Conservation (phyloP, 192 early-diverging fungal species). For the Gamsiella multidivaricata region DNA sequence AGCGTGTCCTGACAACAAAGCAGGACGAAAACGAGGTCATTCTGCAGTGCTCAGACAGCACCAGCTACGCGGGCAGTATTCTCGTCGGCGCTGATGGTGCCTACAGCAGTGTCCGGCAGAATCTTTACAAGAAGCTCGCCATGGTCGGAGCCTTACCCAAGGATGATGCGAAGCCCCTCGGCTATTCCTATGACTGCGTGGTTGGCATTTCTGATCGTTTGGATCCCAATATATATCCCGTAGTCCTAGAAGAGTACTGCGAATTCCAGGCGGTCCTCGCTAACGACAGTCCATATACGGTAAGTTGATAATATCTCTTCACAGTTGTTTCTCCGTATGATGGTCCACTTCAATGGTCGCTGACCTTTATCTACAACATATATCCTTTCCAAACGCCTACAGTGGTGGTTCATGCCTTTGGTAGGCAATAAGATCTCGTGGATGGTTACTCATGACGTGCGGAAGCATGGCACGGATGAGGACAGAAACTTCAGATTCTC, state of each 20-base stretch:
- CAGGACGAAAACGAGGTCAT: constrained; percentile 25
- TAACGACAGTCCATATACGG: constrained; percentile 16
- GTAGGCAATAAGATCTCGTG: constrained; percentile 11
- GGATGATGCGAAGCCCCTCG: constrained; percentile 5
- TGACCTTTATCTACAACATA: no score
- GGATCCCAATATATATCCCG: constrained; percentile 27
- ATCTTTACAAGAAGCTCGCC: constrained; percentile 13
- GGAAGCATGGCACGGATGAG: neutral
- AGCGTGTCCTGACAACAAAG: constrained; percentile 10
- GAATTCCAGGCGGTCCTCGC: constrained; percentile 18
- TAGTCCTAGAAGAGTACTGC: constrained; percentile 14
- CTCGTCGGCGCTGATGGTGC: constrained; percentile 37
- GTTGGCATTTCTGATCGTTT: constrained; percentile 16
- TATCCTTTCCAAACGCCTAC: no score
- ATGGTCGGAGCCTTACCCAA: neutral
- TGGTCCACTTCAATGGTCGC: no score
- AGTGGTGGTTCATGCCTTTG: constrained; percentile 36
- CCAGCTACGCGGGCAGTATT: constrained; percentile 12
- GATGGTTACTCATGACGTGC: constrained; percentile 23
- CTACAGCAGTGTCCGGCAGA: constrained; percentile 28
- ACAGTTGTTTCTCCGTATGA: no score
- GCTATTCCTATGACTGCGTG: constrained; percentile 25
- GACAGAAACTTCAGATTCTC: constrained; percentile 15
- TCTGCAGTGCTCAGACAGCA: constrained; percentile 18
- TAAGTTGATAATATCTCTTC: no score